These are phyloP conservation scores for Aspergillus panamensis DNA, from an alignment of 495 filamentous ascomycete species.

Conservation along the genomic window DNA sequence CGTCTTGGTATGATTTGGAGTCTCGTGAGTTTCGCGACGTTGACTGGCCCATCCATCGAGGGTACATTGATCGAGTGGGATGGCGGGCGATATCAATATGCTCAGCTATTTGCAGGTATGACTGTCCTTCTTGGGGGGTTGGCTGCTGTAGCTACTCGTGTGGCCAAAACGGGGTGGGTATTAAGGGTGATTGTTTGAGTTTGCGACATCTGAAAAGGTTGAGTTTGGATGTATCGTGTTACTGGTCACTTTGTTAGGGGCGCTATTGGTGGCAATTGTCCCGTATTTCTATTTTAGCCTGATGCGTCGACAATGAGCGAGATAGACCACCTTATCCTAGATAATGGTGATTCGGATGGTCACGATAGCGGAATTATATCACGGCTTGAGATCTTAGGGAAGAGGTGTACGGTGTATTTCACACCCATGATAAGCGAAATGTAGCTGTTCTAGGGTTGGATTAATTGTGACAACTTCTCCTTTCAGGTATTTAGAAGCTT, in stretches of 20 bases:
- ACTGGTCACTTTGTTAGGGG: neutral
- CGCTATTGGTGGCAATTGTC: too few species aligned
- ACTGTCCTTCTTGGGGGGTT: neutral
- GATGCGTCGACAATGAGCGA: too few species aligned
- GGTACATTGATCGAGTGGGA: constrained; percentile 47
- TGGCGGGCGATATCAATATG: constrained; percentile 22
- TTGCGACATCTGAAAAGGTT: neutral
- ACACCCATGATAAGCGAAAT: neutral
- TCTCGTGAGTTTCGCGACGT: constrained; percentile 47
- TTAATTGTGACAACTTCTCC: constrained; percentile 3
- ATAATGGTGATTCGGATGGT: too few species aligned
- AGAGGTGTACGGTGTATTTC: too few species aligned
- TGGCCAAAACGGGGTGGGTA: neutral
- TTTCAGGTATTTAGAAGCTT: neutral
- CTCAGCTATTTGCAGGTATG: neutral
- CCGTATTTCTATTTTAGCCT: too few species aligned
- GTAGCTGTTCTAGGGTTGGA: neutral
- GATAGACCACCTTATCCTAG: too few species aligned
- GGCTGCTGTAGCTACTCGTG: neutral
- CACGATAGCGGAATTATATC: too few species aligned
- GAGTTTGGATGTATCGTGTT: neutral
- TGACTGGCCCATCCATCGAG: constrained; percentile 32
- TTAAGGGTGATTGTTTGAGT: neutral
- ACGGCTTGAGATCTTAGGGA: too few species aligned
- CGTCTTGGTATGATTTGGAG: constrained; percentile 71